phyloP scores from a whole-genome alignment of 805 yeast genomes.

The Yamadazyma olivae region DNA sequence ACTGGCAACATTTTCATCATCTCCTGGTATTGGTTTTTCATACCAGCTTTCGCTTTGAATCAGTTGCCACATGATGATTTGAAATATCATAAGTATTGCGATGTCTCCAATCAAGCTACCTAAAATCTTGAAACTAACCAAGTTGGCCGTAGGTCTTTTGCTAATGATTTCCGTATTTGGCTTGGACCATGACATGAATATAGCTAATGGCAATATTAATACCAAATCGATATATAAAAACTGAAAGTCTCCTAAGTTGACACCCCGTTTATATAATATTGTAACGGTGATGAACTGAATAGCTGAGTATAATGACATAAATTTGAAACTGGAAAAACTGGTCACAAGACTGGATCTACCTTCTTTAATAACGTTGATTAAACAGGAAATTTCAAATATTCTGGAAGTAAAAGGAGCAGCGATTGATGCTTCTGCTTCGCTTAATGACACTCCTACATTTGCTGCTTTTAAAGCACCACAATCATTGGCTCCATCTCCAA shows the following conservation, averaged over 20 bases:
- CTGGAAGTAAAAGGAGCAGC: slow-evolving; percentile 98
- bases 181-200: slow-evolving; percentile 96
- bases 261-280: slow-evolving; percentile 80
- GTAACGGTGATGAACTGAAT: slow-evolving; percentile 91
- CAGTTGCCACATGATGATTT: slow-evolving; percentile 60
- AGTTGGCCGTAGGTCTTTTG: slow-evolving; percentile 90
- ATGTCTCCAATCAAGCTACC: slow-evolving; percentile 82
- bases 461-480: slow-evolving; percentile 99
- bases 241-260: slow-evolving; percentile 95
- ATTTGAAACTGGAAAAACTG: slow-evolving; percentile 94
- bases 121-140: slow-evolving; percentile 84
- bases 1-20: slow-evolving; percentile 72
- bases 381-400: slow-evolving; percentile 88
- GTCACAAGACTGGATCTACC: slow-evolving; percentile 96
- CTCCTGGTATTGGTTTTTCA: slow-evolving; percentile 70
- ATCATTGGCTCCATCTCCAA: slow-evolving; percentile 99
- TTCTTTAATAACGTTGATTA: slow-evolving; percentile 83
- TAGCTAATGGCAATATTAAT: slow-evolving; percentile 89
- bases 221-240: slow-evolving; percentile 90
- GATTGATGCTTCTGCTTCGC: slow-evolving; percentile 97
- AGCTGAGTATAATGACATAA: slow-evolving; percentile 95
- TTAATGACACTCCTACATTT: slow-evolving; percentile 91
- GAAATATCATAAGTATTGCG: slow-evolving; percentile 58
- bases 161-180: slow-evolving; percentile 59
- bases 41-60: slow-evolving; percentile 72